These are phyloP conservation scores for Aurinia saxatilis DNA, from an alignment of 345 rosid genomes.

Conservation along the genomic window DNA sequence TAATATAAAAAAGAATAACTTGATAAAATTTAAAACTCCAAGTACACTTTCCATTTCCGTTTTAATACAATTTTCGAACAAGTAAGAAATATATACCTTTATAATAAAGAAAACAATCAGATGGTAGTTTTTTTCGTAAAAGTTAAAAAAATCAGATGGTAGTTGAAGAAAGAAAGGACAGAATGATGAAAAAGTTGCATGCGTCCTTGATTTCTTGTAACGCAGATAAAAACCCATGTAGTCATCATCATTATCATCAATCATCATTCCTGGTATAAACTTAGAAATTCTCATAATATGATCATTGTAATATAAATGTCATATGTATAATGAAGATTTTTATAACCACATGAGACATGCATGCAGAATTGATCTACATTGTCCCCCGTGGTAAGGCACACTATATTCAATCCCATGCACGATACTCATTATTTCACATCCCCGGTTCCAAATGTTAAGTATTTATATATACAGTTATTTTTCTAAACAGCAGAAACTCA, in stretches of 20 bases:
- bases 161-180: conserved; percentile 35
- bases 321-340: conserved; percentile 2
- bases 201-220: conserved; percentile 36
- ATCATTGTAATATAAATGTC: conserved; percentile 11
- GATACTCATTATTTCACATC: conserved; percentile 16
- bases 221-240: conserved; percentile 32
- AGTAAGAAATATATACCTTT: neutral
- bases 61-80: neutral
- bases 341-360: conserved; percentile 18
- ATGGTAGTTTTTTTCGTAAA: too few species aligned
- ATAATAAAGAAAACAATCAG: neutral
- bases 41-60: neutral
- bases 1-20: neutral
- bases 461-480: neutral
- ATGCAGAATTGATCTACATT: conserved; percentile 20
- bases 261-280: conserved; percentile 21
- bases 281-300: conserved; percentile 16
- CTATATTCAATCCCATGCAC: conserved; percentile 22
- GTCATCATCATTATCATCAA: conserved; percentile 27
- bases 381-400: conserved; percentile 23
- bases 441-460: conserved; percentile 2
- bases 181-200: conserved; percentile 35
- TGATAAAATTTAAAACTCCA: neutral
- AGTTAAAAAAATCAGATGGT: conserved; percentile 10
- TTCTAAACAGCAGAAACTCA: neutral